Conservation (phyloP, 495 filamentous ascomycete genomes). For the Pyrenopolyporus hunteri region DNA sequence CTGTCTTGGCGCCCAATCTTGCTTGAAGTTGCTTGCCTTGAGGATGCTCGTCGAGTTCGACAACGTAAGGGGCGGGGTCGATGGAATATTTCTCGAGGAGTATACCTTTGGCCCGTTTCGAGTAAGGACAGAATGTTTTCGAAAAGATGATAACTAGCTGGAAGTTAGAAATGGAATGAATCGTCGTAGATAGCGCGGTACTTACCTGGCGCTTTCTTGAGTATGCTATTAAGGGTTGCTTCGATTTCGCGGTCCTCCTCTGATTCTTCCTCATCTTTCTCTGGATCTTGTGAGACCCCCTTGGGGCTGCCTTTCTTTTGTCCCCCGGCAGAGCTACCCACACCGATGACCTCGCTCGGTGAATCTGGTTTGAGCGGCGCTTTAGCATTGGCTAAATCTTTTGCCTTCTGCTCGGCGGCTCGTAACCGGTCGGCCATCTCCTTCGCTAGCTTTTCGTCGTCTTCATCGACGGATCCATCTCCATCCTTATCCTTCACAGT, state of each 20-base stretch:
- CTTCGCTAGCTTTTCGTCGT: conserved; percentile 48
- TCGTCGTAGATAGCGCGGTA: not conserved
- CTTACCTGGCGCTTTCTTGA: conserved; percentile 83
- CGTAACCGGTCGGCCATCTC: conserved; percentile 53
- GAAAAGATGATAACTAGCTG: conserved; percentile 89
- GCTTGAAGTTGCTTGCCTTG: conserved; percentile 74
- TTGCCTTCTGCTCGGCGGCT: conserved; percentile 61
- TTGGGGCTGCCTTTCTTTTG: conserved; percentile 56
- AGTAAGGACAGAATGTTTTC: conserved; percentile 89
- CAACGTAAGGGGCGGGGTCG: conserved; percentile 79
- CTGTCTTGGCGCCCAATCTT: conserved; percentile 71
- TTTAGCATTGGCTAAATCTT: conserved; percentile 59
- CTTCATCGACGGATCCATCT: conserved; percentile 54
- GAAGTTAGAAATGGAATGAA: conserved; percentile 20
- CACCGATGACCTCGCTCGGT: conserved; percentile 53
- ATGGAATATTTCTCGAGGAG: conserved; percentile 84
- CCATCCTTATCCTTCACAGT: conserved; percentile 49
- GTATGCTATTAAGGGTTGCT: conserved; percentile 70
- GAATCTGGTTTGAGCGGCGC: conserved; percentile 60
- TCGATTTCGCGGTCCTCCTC: conserved; percentile 64
- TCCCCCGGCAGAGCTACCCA: conserved; percentile 66
- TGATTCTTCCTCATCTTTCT: conserved; percentile 54
- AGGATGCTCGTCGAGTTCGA: conserved; percentile 86
- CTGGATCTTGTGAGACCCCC: conserved; percentile 39
- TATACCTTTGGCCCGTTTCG: conserved; percentile 79